These are phyloP conservation scores for Epithele typhae DNA, from an alignment of 768 basidiomycete species.

Conservation along the genomic window DNA sequence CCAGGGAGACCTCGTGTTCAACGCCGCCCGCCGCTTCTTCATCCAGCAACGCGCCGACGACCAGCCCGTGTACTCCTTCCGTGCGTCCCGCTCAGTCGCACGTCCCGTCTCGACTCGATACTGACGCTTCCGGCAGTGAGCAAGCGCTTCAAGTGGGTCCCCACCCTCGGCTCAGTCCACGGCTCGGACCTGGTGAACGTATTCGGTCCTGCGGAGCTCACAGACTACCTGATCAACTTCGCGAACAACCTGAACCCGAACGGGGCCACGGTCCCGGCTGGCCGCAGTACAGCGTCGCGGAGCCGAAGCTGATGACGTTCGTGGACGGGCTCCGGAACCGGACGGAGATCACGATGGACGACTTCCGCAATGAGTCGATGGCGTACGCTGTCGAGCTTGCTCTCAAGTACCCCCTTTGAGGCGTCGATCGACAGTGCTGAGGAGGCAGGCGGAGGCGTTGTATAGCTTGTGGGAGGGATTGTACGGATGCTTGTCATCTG, in stretches of 20 bases:
- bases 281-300: slow-evolving; percentile 15
- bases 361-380: no score
- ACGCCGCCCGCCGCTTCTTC: slow-evolving; percentile 14
- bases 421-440: no score
- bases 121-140: neutral
- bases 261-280: slow-evolving; percentile 6
- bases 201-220: slow-evolving; percentile 39
- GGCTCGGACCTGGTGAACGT: slow-evolving; percentile 37
- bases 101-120: no score
- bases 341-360: no score
- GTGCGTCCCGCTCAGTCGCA: neutral
- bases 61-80: slow-evolving; percentile 1
- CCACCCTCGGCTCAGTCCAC: slow-evolving; percentile 31
- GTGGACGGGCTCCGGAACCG: no score
- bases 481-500: no score
- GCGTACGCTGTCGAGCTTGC: no score
- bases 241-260: slow-evolving; percentile 25
- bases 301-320: slow-evolving; percentile 3
- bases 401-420: no score
- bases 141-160: neutral
- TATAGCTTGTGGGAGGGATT: no score
- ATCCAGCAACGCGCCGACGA: neutral
- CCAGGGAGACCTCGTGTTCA: slow-evolving; percentile 16
- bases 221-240: slow-evolving; percentile 42
- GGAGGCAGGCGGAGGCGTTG: no score